Conservation (phyloP, 1,284 basidiomycete species). For the Chalciporus sp. region DNA sequence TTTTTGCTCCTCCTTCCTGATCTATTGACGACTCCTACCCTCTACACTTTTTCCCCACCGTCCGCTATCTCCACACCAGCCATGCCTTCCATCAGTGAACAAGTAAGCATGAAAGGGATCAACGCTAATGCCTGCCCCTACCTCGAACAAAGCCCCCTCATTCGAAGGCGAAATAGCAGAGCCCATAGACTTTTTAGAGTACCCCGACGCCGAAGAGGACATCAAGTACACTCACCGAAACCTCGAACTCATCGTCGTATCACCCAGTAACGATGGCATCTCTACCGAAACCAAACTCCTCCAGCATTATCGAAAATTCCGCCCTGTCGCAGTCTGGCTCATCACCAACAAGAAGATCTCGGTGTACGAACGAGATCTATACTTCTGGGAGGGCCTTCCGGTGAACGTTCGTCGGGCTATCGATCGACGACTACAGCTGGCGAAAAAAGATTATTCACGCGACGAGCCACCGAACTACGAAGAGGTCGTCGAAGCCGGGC, state of each 20-base stretch:
- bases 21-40: neutral
- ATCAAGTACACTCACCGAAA: slow-evolving; percentile 1
- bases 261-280: neutral
- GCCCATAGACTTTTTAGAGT: slow-evolving; percentile 7
- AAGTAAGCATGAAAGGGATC: neutral
- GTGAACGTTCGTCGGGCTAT: neutral
- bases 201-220: slow-evolving; percentile 1
- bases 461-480: neutral
- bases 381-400: slow-evolving; percentile 7
- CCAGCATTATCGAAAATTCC: slow-evolving; percentile 6
- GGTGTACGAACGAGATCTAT: neutral
- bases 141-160: neutral
- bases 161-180: slow-evolving; percentile 9
- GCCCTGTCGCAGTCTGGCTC: slow-evolving; percentile 7
- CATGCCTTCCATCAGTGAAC: neutral
- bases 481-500: neutral
- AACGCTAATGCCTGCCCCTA: slow-evolving; percentile 2
- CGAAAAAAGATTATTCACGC: neutral
- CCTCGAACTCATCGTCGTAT: neutral
- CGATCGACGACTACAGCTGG: neutral
- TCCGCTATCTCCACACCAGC: too few relatives aligned
- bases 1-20: neutral
- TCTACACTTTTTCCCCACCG: too few relatives aligned
- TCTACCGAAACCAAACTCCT: slow-evolving; percentile 7
- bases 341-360: slow-evolving; percentile 12